Percentiles rank a stretch among this genome's conserved stretches.
phyloP scores from a whole-genome alignment of 306 rosid species.

The Glycine tomentella region DNA sequence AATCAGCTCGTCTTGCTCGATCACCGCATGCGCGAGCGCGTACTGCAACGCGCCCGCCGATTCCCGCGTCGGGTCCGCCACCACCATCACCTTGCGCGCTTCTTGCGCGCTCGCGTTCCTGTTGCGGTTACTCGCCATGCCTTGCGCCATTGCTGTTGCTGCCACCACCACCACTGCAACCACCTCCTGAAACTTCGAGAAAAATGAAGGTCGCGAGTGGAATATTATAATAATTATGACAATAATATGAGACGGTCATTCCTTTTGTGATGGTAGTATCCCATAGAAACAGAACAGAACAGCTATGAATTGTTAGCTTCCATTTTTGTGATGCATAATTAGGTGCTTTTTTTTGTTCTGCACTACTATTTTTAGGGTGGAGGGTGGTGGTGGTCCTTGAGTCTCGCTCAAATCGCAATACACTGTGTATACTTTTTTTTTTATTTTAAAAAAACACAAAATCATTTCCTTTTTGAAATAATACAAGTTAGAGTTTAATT shows the following conservation, averaged over 20 bases:
- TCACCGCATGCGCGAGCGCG: slow-evolving; percentile 64
- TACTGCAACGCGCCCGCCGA: slow-evolving; percentile 78
- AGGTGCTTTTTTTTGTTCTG: neutral
- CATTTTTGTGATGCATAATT: neutral
- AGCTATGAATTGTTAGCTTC: slow-evolving; percentile 10
- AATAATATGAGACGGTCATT: slow-evolving; percentile 49
- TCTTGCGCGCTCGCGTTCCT: slow-evolving; percentile 31
- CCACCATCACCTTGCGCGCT: slow-evolving; percentile 69
- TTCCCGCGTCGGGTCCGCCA: slow-evolving; percentile 77
- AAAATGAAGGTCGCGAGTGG: neutral
- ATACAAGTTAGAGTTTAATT: no score
- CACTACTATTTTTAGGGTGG: neutral
- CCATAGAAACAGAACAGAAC: neutral
- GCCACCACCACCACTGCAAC: no score
- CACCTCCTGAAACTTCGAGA: neutral
- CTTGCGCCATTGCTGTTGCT: neutral
- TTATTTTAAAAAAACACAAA: neutral
- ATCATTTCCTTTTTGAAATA: neutral
- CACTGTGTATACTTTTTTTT: neutral
- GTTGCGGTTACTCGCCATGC: slow-evolving; percentile 53
- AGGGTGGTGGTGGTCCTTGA: neutral
- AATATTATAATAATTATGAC: slow-evolving; percentile 23
- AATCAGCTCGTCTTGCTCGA: slow-evolving; percentile 76
- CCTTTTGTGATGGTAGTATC: neutral
- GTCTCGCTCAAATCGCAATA: neutral